Evolutionary conservation across 257 asterid species (phyloP).

Genomic region (Cordia subcordata): DNA sequence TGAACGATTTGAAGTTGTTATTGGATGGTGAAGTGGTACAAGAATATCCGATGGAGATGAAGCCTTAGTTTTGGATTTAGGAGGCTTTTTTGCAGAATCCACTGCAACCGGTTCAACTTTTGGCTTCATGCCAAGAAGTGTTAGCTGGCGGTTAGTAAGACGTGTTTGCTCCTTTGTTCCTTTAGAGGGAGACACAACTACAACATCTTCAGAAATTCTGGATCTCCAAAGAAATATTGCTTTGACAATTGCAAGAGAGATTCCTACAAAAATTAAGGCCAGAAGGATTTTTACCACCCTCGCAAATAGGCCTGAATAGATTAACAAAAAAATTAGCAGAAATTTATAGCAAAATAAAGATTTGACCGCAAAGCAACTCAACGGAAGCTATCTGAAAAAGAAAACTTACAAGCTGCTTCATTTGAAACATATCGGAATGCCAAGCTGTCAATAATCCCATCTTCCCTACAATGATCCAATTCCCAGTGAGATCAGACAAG

Average conservation of each 20-base stretch:
- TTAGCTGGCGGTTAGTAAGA: constrained; percentile 70
- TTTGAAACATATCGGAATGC: constrained; percentile 40
- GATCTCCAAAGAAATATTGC: constrained; percentile 57
- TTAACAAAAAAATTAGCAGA: constrained; percentile 9
- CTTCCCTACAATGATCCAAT: constrained; percentile 41
- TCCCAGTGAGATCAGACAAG: neutral
- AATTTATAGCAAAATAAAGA: neutral
- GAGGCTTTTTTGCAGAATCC: constrained; percentile 67
- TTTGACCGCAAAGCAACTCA: too few relatives aligned
- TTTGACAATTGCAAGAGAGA: constrained; percentile 56
- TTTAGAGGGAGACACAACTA: constrained; percentile 46
- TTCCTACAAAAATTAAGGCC: constrained; percentile 45
- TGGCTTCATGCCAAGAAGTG: constrained; percentile 67
- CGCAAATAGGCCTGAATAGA: constrained; percentile 46
- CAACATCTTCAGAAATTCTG: constrained; percentile 33
- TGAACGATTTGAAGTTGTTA: constrained; percentile 33
- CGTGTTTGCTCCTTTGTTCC: constrained; percentile 55
- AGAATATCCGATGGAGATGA: constrained; percentile 56
- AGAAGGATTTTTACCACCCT: constrained; percentile 41
- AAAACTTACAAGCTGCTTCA: constrained; percentile 60
- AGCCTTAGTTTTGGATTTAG: constrained; percentile 48
- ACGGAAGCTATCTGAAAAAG: neutral
- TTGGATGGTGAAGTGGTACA: constrained; percentile 78
- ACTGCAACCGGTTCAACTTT: constrained; percentile 35
- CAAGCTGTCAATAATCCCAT: constrained; percentile 23